A percentile compares a stretch with the other conserved stretches of the same genome.
Evolutionary conservation across 73 alveolate species (phyloP).

Genomic region (Stentor coeruleus): DNA sequence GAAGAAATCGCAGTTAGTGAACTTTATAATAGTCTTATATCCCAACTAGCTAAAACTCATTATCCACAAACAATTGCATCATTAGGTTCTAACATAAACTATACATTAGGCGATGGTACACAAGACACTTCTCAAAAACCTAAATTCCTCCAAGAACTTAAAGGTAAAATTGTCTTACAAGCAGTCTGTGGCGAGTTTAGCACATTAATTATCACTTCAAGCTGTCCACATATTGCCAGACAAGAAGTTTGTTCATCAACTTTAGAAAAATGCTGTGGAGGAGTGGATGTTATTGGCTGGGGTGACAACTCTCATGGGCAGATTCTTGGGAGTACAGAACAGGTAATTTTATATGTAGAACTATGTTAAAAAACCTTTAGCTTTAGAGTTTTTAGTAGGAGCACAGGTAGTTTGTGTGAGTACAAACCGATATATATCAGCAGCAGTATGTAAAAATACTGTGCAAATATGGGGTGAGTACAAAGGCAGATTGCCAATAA

Average conservation of each 20-base stretch:
- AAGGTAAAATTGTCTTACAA: background rate
- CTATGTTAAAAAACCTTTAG: background rate
- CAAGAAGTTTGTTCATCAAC: background rate
- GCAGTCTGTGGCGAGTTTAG: conserved; percentile 17
- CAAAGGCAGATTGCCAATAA: background rate
- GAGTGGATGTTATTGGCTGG: conserved; percentile 6
- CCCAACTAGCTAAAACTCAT: background rate
- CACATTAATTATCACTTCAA: background rate
- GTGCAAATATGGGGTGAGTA: conserved; percentile 6
- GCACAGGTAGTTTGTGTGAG: background rate
- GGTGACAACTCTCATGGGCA: conserved; percentile 13
- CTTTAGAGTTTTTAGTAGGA: background rate
- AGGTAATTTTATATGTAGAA: background rate
- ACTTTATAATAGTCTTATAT: background rate
- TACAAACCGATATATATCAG: background rate
- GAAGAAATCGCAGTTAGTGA: conserved; percentile 16
- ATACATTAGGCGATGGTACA: conserved; percentile 15
- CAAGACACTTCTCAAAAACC: background rate
- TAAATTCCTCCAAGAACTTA: background rate
- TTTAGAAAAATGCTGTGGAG: background rate
- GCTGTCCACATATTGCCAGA: conserved; percentile 10
- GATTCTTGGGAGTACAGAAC: background rate
- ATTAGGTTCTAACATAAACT: conserved; percentile 6
- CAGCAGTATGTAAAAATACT: background rate
- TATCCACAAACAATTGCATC: background rate